Evolutionary conservation across 2,329 filamentous ascomycete species (phyloP), one percentile per base, ranked within the genome.

Genomic region (Cordyceps farinosa): DNA sequence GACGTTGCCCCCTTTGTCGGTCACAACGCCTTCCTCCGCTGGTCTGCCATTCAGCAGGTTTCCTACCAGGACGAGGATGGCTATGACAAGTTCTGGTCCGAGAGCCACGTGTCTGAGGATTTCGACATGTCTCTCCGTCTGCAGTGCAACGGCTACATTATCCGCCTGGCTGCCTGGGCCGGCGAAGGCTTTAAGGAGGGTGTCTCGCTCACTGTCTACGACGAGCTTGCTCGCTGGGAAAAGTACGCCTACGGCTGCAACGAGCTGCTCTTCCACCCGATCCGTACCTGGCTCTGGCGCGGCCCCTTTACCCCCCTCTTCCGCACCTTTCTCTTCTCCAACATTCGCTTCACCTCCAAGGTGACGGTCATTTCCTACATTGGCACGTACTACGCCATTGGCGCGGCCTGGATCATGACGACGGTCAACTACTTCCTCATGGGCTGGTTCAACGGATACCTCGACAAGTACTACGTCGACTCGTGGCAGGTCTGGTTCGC

Each of bases 1-100:
- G 90, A 92, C 58, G 84, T 89, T 5, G 87, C 89, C 0, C 89
- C 88, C 0, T 92, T 92, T 68, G 90, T 92, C 66, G 90, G 90
- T 0, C 90, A 92, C 78, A 92, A 92, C 70, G 89, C 90, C 1
- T 85, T 92, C 65, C 78, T 92, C 15, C 83, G 90, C 30, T 92
- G 90, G 90, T 70, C 70, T 34, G 75, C 76, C 30, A 62, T 78
- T n/a, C 76, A 78, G 62, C 73, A 77, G 30, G 74, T 75, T 4
- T 71, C 71, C 38, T 53, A 69, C 30, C 74, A 77, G 56, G 82
- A 84, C 38, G 79, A 85, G 61, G 84, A 87, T 57, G 83, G 82
- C 9, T 52, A 42, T 13, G 81, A 86, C 67, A 83, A 86, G 17
- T 91, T 85, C 75, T 92, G 90, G 89, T 90, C 88, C 7, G 90